Conservation (phyloP, 2,329 filamentous ascomycete genomes). For the Colletotrichum tanaceti region DNA sequence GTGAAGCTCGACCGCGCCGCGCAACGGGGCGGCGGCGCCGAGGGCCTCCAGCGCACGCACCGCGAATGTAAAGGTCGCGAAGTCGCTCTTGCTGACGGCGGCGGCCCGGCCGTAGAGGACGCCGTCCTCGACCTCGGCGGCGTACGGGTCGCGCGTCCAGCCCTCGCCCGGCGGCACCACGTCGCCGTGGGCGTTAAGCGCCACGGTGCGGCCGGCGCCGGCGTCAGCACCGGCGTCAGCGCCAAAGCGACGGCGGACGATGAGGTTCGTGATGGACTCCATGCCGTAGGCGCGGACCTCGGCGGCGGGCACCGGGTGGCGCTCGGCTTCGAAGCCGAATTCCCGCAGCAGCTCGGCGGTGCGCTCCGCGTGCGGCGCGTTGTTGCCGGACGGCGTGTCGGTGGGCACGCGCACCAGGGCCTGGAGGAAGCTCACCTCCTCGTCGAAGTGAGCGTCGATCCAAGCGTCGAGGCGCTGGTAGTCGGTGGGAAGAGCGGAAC, state of each 20-base stretch:
- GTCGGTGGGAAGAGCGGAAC: not conserved
- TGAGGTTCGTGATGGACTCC: constrained; percentile 37
- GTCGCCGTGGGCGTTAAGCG: constrained; percentile 37
- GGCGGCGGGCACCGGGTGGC: constrained; percentile 30
- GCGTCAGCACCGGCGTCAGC: constrained; percentile 5
- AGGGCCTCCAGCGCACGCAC: constrained; percentile 32
- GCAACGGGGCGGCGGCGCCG: constrained; percentile 3
- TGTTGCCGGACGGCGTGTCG: constrained; percentile 31
- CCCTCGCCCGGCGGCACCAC: constrained; percentile 32
- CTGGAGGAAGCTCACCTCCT: constrained; percentile 33
- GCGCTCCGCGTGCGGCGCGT: constrained; percentile 34
- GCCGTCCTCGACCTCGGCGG: constrained; percentile 25
- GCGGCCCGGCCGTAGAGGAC: constrained; percentile 34
- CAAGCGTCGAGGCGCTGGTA: constrained; percentile 32
- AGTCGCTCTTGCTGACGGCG: constrained; percentile 37
- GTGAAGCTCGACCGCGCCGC: constrained; percentile 26
- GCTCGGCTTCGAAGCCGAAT: constrained; percentile 35
- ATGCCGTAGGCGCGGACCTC: constrained; percentile 31
- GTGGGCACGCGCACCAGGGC: constrained; percentile 27
- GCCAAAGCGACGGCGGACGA: constrained; percentile 30
- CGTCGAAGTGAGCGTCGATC: constrained; percentile 35
- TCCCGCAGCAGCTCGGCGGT: constrained; percentile 20
- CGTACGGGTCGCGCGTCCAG: constrained; percentile 31
- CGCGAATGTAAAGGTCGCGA: constrained; percentile 32
- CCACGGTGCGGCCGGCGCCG: constrained; percentile 24